Percentiles rank a stretch among this genome's conserved stretches.
phyloP scores from a whole-genome alignment of 2,329 filamentous ascomycete genomes.

The Colletotrichum godetiae region DNA sequence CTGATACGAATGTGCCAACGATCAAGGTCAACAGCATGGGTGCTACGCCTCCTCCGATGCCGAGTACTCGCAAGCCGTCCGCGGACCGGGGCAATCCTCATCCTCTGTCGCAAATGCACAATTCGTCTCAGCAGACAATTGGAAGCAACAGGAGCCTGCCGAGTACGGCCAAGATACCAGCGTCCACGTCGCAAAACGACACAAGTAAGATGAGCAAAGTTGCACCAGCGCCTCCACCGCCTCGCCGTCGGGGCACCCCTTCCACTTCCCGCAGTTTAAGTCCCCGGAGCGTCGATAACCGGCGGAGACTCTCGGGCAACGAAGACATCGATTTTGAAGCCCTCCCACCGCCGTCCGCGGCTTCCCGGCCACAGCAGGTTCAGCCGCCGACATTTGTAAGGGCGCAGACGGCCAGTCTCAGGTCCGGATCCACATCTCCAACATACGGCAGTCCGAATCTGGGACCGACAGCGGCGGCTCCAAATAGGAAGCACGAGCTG shows the following conservation, averaged over 20 bases:
- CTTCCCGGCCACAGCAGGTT: slow-evolving; percentile 14
- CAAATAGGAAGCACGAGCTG: slow-evolving; percentile 77
- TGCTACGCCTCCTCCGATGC: slow-evolving; percentile 44
- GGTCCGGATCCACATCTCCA: slow-evolving; percentile 47
- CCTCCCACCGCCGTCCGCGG: slow-evolving; percentile 48
- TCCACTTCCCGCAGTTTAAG: slow-evolving; percentile 46
- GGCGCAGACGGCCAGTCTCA: slow-evolving; percentile 41
- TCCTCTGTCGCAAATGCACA: slow-evolving; percentile 55
- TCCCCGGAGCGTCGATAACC: slow-evolving; percentile 44
- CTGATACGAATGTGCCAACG: slow-evolving; percentile 40
- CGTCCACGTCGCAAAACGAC: background rate
- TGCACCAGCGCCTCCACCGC: slow-evolving; percentile 58
- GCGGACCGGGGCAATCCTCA: slow-evolving; percentile 44
- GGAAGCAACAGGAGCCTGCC: slow-evolving; percentile 37
- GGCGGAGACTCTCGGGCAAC: slow-evolving; percentile 48
- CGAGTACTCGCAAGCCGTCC: slow-evolving; percentile 49
- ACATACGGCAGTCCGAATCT: slow-evolving; percentile 46
- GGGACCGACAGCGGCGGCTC: slow-evolving; percentile 42
- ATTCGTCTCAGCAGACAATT: slow-evolving; percentile 48
- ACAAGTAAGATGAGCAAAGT: slow-evolving; percentile 29
- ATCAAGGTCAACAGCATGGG: slow-evolving; percentile 1
- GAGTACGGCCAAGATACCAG: slow-evolving; percentile 14
- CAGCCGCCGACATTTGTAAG: slow-evolving; percentile 40
- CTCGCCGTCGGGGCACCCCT: slow-evolving; percentile 56
- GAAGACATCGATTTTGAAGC: slow-evolving; percentile 56